phyloP scores from a whole-genome alignment of 768 basidiomycete genomes.

The Mycena olivaceomarginata region DNA sequence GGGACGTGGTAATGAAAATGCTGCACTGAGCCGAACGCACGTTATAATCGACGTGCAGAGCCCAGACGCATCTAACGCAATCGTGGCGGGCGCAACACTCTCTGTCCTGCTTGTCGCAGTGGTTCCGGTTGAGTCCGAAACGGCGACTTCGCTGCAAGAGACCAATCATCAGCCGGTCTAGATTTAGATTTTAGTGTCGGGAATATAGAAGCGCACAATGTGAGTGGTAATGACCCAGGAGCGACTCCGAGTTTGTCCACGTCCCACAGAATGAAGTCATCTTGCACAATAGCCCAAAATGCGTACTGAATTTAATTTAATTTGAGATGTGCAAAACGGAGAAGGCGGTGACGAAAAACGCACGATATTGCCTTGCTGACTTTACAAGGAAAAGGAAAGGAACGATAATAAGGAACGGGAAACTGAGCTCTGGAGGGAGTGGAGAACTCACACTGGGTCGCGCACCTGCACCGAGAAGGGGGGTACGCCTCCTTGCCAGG shows the following conservation, averaged over 20 bases:
- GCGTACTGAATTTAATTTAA: not conserved
- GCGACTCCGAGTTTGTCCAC: not conserved
- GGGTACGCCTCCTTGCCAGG: slow-evolving; percentile 15
- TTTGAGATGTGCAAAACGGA: not conserved
- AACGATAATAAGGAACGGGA: not conserved
- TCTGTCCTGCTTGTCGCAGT: not conserved
- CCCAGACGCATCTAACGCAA: not conserved
- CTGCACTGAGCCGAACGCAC: slow-evolving; percentile 5
- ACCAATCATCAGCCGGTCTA: not conserved
- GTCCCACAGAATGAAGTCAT: not conserved
- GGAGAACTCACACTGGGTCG: slow-evolving; percentile 19
- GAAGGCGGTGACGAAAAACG: not conserved
- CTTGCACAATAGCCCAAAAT: not conserved
- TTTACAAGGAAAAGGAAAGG: not conserved
- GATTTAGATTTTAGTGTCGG: not conserved
- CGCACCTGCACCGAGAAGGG: slow-evolving; percentile 10
- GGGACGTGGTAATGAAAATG: no score
- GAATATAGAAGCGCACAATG: slow-evolving; percentile 5
- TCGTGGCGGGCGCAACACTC: slow-evolving; percentile 1
- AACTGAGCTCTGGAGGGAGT: not conserved
- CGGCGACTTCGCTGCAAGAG: not conserved
- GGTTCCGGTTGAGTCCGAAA: not conserved
- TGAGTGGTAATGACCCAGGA: not conserved
- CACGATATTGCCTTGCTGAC: slow-evolving; percentile 10
- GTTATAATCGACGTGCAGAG: not conserved